Conservation (phyloP, 441 rosid genomes). For the Euphorbia schlechtendalii region DNA sequence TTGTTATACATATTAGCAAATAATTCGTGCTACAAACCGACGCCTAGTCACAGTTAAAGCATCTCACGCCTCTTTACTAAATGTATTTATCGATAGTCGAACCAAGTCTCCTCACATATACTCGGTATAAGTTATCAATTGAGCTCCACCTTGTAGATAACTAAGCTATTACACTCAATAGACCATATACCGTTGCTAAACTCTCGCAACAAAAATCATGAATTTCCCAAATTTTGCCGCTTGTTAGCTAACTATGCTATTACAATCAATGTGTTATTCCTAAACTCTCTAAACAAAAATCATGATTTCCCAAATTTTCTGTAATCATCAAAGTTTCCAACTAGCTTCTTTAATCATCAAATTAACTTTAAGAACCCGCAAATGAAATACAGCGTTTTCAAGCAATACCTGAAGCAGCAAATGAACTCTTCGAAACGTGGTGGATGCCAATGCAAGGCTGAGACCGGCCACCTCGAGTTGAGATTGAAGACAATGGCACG, state of each 20-base stretch:
- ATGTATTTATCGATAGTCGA: too few relatives aligned
- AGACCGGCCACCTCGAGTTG: slow-evolving; percentile 25
- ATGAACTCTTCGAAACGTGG: background rate
- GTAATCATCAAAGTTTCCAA: background rate
- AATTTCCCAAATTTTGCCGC: background rate
- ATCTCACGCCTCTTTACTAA: too few relatives aligned
- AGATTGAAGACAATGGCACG: slow-evolving; percentile 36
- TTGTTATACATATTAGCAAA: too few relatives aligned
- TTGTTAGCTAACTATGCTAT: background rate
- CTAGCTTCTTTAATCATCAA: background rate
- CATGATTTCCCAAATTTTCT: background rate
- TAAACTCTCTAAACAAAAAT: too few relatives aligned
- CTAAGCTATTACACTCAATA: too few relatives aligned
- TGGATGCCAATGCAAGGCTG: slow-evolving; percentile 8
- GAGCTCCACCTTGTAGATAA: too few relatives aligned
- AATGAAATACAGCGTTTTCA: background rate
- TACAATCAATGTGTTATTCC: background rate
- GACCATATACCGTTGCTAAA: too few relatives aligned
- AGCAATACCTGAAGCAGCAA: slow-evolving; percentile 1
- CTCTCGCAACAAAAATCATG: too few relatives aligned
- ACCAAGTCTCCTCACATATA: too few relatives aligned
- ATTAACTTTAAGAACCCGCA: background rate
- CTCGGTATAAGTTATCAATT: too few relatives aligned
- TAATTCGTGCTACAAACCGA: too few relatives aligned
- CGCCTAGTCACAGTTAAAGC: too few relatives aligned